Evolutionary conservation across 208 protist species (phyloP).

Genomic region (Leishmania amazonensis): DNA sequence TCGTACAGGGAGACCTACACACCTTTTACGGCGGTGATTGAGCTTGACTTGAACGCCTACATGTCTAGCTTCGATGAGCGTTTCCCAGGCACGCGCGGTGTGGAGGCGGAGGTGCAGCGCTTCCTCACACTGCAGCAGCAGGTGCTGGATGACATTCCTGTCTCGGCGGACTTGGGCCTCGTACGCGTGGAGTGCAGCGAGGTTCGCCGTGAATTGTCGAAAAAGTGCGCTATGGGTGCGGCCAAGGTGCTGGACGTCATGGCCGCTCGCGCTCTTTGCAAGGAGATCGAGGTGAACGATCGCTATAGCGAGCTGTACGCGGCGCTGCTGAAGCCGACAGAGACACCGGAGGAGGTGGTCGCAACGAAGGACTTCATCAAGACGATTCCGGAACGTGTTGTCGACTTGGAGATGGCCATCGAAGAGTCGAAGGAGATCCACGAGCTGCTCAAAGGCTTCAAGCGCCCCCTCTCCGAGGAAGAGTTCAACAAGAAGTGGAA

Average conservation of each 20-base stretch:
- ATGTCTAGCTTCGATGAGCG: constrained; percentile 71
- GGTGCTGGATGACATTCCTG: constrained; percentile 69
- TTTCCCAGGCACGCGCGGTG: constrained; percentile 65
- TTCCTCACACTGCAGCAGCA: constrained; percentile 59
- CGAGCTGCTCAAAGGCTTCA: constrained; percentile 92
- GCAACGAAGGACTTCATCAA: constrained; percentile 91
- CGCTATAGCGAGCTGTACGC: constrained; percentile 74
- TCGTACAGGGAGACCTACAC: constrained; percentile 78
- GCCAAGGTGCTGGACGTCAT: constrained; percentile 75
- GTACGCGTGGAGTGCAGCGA: constrained; percentile 84
- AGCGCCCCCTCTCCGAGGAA: constrained; percentile 85
- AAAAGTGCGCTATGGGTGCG: constrained; percentile 75
- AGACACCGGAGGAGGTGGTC: constrained; percentile 91
- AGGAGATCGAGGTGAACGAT: constrained; percentile 69
- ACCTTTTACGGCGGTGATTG: constrained; percentile 71
- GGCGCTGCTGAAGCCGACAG: constrained; percentile 63
- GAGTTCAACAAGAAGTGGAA: constrained; percentile 95
- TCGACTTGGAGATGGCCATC: constrained; percentile 80
- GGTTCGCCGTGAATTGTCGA: constrained; percentile 65
- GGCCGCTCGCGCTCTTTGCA: constrained; percentile 66
- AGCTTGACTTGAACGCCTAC: constrained; percentile 77
- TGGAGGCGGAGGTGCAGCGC: constrained; percentile 79
- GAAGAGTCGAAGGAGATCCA: constrained; percentile 79
- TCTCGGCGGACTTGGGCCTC: constrained; percentile 68
- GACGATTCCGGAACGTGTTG: constrained; percentile 85